phyloP scores from a whole-genome alignment of 2,329 filamentous ascomycete species.

The Talaromyces sp. region DNA sequence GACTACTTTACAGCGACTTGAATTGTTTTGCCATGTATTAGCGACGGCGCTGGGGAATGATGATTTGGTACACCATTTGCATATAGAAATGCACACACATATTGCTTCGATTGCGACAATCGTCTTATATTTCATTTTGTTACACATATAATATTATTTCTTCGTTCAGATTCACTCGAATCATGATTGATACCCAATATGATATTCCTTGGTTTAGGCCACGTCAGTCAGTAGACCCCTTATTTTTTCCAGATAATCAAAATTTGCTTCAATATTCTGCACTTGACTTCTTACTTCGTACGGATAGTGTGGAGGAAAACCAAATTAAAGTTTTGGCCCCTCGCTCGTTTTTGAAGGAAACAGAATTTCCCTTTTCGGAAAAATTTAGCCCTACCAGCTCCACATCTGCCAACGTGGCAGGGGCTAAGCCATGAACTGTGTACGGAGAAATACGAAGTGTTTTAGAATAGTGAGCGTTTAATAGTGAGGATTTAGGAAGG shows the following conservation, averaged over 20 bases:
- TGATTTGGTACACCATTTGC: not conserved
- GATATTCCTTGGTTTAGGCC: not conserved
- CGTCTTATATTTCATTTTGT: not conserved
- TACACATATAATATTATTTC: not conserved
- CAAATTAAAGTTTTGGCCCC: not conserved
- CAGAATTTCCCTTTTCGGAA: not conserved
- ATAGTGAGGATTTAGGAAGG: too few relatives aligned
- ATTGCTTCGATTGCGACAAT: not conserved
- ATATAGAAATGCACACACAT: not conserved
- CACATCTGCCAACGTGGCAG: not conserved
- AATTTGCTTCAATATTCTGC: too few relatives aligned
- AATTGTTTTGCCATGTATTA: not conserved
- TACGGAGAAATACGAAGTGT: too few relatives aligned
- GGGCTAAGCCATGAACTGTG: not conserved
- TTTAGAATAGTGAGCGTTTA: too few relatives aligned
- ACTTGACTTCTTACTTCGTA: not conserved
- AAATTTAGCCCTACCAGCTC: not conserved
- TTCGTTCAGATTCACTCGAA: not conserved
- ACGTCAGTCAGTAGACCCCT: not conserved
- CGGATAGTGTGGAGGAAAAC: not conserved
- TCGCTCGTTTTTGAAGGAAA: not conserved
- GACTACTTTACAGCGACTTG: not conserved
- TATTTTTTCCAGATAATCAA: too few relatives aligned
- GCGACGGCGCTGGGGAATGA: not conserved
- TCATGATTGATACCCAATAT: not conserved